Conservation (phyloP, 164 flowering plant genomes). For the Annona cherimola region DNA sequence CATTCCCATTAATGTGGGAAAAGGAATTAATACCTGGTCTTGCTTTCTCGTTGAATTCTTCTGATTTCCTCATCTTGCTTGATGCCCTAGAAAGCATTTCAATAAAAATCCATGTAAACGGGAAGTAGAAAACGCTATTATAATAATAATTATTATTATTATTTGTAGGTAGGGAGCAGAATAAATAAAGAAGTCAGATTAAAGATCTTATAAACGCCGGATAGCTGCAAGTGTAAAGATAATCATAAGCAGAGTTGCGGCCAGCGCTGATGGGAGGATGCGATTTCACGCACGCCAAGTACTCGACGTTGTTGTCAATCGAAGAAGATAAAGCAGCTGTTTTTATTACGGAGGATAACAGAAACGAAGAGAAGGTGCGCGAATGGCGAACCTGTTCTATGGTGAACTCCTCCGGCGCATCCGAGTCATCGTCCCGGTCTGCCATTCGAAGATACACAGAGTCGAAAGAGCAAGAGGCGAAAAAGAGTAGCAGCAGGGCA, state of each 20-base stretch:
- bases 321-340: not conserved
- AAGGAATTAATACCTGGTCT: slow-evolving; percentile 23
- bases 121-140: not conserved
- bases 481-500: too few relatives aligned
- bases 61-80: slow-evolving; percentile 31
- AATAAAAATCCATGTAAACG: not conserved
- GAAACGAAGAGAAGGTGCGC: not conserved
- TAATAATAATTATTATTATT: too few relatives aligned
- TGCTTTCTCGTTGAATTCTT: slow-evolving; percentile 27
- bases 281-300: too few relatives aligned
- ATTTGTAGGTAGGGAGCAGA: too few relatives aligned
- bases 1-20: not conserved
- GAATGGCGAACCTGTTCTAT: slow-evolving; percentile 27
- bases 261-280: too few relatives aligned
- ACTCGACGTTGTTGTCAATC: too few relatives aligned
- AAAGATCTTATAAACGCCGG: not conserved
- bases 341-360: not conserved
- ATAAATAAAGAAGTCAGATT: too few relatives aligned
- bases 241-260: not conserved
- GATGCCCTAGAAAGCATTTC: slow-evolving; percentile 25
- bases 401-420: slow-evolving; percentile 45
- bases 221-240: not conserved
- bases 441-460: not conserved
- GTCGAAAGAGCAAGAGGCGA: not conserved
- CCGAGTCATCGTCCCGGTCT: slow-evolving; percentile 32